Evolutionary conservation across 2,329 filamentous ascomycete species (phyloP), one percentile per base, ranked within the genome.

Genomic region (Dothiorella sarmentorum): DNA sequence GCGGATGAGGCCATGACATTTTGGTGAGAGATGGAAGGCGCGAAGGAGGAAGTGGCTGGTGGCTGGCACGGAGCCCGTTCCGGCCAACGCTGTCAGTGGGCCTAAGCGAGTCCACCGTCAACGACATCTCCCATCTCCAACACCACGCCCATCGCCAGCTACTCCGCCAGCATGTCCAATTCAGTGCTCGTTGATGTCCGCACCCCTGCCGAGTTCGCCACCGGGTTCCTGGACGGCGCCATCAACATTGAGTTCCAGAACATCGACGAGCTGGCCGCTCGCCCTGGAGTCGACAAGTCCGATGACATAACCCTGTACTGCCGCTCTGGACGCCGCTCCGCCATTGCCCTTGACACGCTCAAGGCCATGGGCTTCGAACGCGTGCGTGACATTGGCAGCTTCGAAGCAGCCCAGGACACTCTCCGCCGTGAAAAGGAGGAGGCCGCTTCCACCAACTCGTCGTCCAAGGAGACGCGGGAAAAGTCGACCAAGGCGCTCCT

Each of bases 251-350:
- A 72, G 49, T 73, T 72, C 66, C 66, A 69, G 40, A n/a, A 56
- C 38, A 73, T 74, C 55, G 63, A 63, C 33, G 61, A 64, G n/a
- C 64, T 73, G 1, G 26, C 35, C 3, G 10, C 5, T 6, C 38
- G 53, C n/a, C 38, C 58, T 9, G 44, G 57, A 1, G 62, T 70
- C 0, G 7, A 18, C 5, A 71, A 71, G 33, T 51, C 62, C 7
- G 69, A 70, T 29, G 44, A 63, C n/a, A 71, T 74, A 18, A 71
- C 70, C 10, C 62, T 74, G 31, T 74, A 74, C 55, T 74, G 72
- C 49, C 70, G 71, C 11, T 69, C 67, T 3, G 72, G 72, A 0
- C 61, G 72, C 17, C 61, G 72, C 2, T 71, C 68, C 1, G 65
- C 65, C 22, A 69, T 74, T 47, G 72, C 72, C 29, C 58, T 68